Evolutionary conservation across 371 early-diverging fungal species (phyloP).

Genomic region (Chytridiales sp.): DNA sequence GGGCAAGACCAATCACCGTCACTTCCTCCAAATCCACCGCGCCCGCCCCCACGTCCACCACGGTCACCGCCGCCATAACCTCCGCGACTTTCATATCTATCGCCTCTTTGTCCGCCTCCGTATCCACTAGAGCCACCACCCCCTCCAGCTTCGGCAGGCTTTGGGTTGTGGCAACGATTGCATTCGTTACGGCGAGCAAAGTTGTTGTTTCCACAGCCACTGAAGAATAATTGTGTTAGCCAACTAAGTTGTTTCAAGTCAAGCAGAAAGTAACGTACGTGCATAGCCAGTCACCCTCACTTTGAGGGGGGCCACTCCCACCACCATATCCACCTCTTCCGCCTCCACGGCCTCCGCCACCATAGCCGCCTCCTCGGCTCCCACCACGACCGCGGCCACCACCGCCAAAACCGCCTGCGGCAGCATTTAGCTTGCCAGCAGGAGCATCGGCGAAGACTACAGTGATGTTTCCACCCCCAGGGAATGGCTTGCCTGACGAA

Average conservation of each 20-base stretch:
- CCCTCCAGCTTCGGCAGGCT: constrained; percentile 57
- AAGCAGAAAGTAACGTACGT: too few relatives aligned
- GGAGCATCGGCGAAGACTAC: constrained; percentile 62
- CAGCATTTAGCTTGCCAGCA: constrained; percentile 25
- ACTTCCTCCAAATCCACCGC: constrained; percentile 22
- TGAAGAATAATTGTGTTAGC: background rate
- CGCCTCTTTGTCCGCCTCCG: constrained; percentile 31
- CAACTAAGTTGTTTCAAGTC: too few relatives aligned
- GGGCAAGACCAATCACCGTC: constrained; percentile 16
- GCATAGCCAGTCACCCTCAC: constrained; percentile 73
- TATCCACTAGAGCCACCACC: constrained; percentile 30
- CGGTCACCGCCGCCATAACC: constrained; percentile 38
- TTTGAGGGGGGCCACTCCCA: constrained; percentile 51
- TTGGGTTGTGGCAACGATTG: constrained; percentile 64
- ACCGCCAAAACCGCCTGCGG: constrained; percentile 46
- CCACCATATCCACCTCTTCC: constrained; percentile 32
- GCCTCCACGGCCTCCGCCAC: constrained; percentile 46
- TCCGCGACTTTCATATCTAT: too few relatives aligned
- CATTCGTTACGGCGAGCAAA: constrained; percentile 65
- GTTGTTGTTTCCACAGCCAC: constrained; percentile 65
- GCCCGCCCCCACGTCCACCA: constrained; percentile 35
- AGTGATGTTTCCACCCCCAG: constrained; percentile 52
- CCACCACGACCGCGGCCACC: constrained; percentile 46
- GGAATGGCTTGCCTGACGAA: constrained; percentile 41
- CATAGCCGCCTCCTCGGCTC: constrained; percentile 23